A percentile compares a stretch with the other conserved stretches of the same genome.
These are phyloP conservation scores for Pleurotus citrinopileatus DNA, from an alignment of 768 basidiomycete genomes.

Conservation along the genomic window DNA sequence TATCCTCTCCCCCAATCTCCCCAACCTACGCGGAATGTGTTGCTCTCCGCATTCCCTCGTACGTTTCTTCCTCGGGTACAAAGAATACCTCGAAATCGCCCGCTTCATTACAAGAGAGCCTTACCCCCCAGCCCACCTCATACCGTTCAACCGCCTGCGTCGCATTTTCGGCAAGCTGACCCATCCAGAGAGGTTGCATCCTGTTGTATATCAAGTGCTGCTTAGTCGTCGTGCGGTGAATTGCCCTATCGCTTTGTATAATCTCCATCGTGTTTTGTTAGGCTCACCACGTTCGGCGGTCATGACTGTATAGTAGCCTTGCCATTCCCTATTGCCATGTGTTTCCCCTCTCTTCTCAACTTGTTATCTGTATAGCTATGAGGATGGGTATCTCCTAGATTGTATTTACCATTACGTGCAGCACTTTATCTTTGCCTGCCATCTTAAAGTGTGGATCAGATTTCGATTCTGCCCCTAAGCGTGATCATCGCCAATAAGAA, in stretches of 20 bases:
- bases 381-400: no score
- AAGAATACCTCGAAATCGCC: background rate
- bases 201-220: background rate
- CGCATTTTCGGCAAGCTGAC: background rate
- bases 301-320: background rate
- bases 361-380: no score
- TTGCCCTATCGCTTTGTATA: background rate
- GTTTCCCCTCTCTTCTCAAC: no score
- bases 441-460: no score
- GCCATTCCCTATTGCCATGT: no score
- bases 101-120: background rate
- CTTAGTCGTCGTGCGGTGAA: background rate
- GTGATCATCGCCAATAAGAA: no score
- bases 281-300: background rate
- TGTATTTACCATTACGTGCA: no score
- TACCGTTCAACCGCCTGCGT: background rate
- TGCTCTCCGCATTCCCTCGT: background rate
- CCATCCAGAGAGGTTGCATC: background rate
- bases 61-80: background rate
- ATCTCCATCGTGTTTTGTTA: background rate
- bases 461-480: no score
- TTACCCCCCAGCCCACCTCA: background rate
- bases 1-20: background rate
- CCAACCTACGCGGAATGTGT: background rate
- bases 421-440: no score